phyloP scores from a whole-genome alignment of 345 rosid species.

The Aquilaria sinensis region DNA sequence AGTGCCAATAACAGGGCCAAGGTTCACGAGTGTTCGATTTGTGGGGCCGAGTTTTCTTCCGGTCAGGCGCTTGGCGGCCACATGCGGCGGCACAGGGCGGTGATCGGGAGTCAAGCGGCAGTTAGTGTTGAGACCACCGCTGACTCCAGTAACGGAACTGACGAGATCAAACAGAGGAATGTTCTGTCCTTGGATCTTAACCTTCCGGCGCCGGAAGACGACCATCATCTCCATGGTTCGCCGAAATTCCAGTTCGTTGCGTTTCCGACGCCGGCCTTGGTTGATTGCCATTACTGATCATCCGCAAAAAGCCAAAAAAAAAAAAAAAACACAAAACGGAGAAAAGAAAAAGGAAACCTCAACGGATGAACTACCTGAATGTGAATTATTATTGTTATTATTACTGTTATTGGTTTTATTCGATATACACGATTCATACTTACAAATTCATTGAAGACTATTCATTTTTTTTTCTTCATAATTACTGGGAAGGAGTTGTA shows the following conservation, averaged over 20 bases:
- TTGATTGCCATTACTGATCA: conserved; percentile 78
- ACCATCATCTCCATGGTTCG: conserved; percentile 39
- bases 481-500: conserved; percentile 34
- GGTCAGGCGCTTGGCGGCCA: conserved; percentile 99
- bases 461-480: background rate
- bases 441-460: conserved; percentile 26
- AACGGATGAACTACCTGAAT: conserved; percentile 13
- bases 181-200: conserved; percentile 77
- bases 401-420: conserved; percentile 16
- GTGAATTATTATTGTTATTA: conserved; percentile 30
- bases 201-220: conserved; percentile 90
- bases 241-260: conserved; percentile 57
- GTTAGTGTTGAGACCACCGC: conserved; percentile 12
- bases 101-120: conserved; percentile 13
- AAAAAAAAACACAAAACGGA: background rate
- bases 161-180: conserved; percentile 34
- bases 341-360: no score
- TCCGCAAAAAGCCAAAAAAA: background rate
- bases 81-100: conserved; percentile 87
- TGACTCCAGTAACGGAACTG: background rate
- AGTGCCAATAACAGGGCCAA: conserved; percentile 23
- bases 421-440: conserved; percentile 2
- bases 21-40: conserved; percentile 87
- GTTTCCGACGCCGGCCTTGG: conserved; percentile 65
- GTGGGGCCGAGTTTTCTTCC: conserved; percentile 85